These are phyloP conservation scores for Triangularia setosa DNA, from an alignment of 2,329 filamentous ascomycete species.

Conservation along the genomic window DNA sequence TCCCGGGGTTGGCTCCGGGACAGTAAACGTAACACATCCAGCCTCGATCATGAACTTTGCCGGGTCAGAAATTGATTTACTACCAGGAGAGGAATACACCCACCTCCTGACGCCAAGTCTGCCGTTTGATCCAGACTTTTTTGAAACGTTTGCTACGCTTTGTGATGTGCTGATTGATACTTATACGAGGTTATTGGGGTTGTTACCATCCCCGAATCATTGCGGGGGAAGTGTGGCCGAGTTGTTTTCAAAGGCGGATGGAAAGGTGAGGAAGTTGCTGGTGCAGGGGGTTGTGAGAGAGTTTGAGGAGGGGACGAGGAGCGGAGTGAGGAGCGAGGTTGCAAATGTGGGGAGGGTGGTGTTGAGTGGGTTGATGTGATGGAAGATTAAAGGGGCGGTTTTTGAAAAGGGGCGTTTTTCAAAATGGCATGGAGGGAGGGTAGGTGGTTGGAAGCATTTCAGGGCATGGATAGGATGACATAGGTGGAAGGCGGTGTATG, in stretches of 20 bases:
- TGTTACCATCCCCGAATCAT: constrained; percentile 71
- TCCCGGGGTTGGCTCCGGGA: neutral
- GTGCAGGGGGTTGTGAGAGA: constrained; percentile 83
- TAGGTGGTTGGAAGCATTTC: neutral
- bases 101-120: constrained; percentile 86
- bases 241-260: constrained; percentile 85
- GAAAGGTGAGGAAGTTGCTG: constrained; percentile 81
- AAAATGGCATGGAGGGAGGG: too few relatives aligned
- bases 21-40: constrained; percentile 21
- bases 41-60: constrained; percentile 52
- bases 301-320: constrained; percentile 82
- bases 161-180: constrained; percentile 94
- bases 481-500: neutral
- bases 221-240: constrained; percentile 71
- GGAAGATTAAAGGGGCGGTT: too few relatives aligned
- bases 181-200: constrained; percentile 71
- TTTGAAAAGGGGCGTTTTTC: too few relatives aligned
- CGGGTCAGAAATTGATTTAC: constrained; percentile 60
- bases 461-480: neutral
- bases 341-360: constrained; percentile 85
- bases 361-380: constrained; percentile 74
- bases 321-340: constrained; percentile 74
- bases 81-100: constrained; percentile 82
- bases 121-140: constrained; percentile 95
- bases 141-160: constrained; percentile 90